phyloP scores from a whole-genome alignment of 331 rosid species.

The Arachis monticola region DNA sequence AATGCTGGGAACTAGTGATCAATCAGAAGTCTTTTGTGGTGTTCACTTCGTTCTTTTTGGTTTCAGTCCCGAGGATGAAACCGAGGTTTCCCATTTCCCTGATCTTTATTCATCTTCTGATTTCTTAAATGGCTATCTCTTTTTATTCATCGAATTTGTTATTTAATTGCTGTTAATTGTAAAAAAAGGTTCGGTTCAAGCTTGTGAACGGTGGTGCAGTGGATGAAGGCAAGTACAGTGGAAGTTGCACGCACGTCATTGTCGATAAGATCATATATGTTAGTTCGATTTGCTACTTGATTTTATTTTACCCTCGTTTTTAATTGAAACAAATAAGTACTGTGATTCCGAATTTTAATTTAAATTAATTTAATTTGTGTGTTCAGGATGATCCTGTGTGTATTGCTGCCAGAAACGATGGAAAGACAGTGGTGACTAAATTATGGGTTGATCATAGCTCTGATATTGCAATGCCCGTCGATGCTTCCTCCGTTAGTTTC shows the following conservation, averaged over 20 bases:
- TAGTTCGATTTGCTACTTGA: constrained; percentile 14
- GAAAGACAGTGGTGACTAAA: constrained; percentile 73
- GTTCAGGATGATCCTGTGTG: constrained; percentile 83
- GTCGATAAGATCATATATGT: constrained; percentile 70
- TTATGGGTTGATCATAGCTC: constrained; percentile 89
- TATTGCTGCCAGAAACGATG: constrained; percentile 70
- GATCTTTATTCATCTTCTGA: not conserved
- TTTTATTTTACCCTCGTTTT: not conserved
- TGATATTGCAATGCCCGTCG: constrained; percentile 70
- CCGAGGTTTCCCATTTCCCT: constrained; percentile 51
- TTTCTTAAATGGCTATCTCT: not conserved
- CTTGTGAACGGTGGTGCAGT: constrained; percentile 79
- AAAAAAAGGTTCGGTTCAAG: constrained; percentile 70
- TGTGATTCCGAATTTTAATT: not conserved
- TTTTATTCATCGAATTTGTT: not conserved
- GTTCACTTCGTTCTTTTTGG: constrained; percentile 72
- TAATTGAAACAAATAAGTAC: not conserved
- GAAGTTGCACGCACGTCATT: constrained; percentile 75
- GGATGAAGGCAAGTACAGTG: constrained; percentile 65
- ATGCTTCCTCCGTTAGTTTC: constrained; percentile 67
- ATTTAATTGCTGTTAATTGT: not conserved
- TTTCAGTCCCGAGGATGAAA: constrained; percentile 55
- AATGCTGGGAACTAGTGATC: constrained; percentile 49
- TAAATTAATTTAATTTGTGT: not conserved
- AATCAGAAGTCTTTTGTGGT: constrained; percentile 55